Evolutionary conservation across 305 asterid genomes (phyloP), one percentile per base, ranked within the genome.

Genomic region (Fraxinus greggii): DNA sequence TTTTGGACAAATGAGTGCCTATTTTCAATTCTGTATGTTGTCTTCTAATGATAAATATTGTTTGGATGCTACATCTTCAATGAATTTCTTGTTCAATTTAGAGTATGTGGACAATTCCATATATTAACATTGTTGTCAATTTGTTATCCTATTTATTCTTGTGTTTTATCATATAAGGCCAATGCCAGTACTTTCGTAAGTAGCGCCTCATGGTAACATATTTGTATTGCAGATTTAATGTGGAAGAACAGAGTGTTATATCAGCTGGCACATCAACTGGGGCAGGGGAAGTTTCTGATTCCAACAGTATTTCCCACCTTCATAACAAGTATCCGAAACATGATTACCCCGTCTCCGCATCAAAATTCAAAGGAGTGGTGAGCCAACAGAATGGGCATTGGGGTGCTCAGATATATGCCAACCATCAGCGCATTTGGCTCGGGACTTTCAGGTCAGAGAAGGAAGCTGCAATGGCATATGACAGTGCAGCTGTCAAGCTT

Each of bases 351-450:
- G 33, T 12, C 13, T 29, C 33, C 12, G 1, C 77, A 15, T 87
- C 86, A 0, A 82, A 85, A 9, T 87, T 79, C 75, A 86, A 83
- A 84, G 92, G 92, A 13, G 91, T 87, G 31, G 87, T 90, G 40
- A 51, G 36, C n/a, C 92, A 85, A 61, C 78, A 40, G 7, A 84
- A 86, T 32, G 90, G 92, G 13, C 86, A 84, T 19, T 90, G 94
- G 91, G 94, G 94, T 0, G 89, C 91, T 0, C 92, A 91, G 78
- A 89, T 89, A 19, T 88, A 90, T 76, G 85, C 90, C 4, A 86
- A 88, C 72, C 90, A 87, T 28, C 87, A 90, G 42, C 91, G 91
- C 36, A 38, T 90, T 21, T 89, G 92, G 95, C 94, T 92, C 3
- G 92, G 91, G 0, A 89, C 91, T 0, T 89, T 85, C 76, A 80